These are phyloP conservation scores for Hanseniaspora singularis DNA, from an alignment of 805 yeast genomes.

Conservation along the genomic window DNA sequence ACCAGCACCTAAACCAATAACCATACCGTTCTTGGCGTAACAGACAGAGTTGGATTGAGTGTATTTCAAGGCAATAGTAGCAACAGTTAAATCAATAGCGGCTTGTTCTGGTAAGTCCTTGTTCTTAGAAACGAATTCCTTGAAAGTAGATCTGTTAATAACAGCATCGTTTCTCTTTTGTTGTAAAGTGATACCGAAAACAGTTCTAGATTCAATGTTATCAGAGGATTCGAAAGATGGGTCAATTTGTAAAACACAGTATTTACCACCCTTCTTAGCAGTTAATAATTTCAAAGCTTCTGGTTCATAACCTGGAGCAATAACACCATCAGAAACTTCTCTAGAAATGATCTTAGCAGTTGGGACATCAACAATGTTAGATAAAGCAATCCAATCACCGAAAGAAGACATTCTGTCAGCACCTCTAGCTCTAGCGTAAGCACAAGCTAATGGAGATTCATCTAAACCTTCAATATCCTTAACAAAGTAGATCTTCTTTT, in stretches of 20 bases:
- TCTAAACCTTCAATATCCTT: conserved; percentile 88
- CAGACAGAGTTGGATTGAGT: conserved; percentile 98
- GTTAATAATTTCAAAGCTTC: conserved; percentile 82
- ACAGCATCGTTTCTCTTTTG: conserved; percentile 98
- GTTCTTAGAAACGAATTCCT: conserved; percentile 80
- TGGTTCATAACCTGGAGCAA: conserved; percentile 91
- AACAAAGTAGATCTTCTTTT: conserved; percentile 91
- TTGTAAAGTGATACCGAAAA: conserved; percentile 87
- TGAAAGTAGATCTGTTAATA: conserved; percentile 78
- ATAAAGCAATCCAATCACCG: conserved; percentile 95
- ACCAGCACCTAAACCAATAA: conserved; percentile 97
- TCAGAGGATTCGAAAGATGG: conserved; percentile 80
- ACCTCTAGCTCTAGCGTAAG: conserved; percentile 98
- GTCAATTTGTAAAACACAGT: conserved; percentile 91
- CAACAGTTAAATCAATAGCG: conserved; percentile 83
- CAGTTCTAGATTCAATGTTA: conserved; percentile 76
- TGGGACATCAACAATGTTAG: conserved; percentile 90
- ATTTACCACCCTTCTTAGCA: conserved; percentile 94
- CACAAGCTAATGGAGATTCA: conserved; percentile 71
- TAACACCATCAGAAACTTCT: conserved; percentile 97
- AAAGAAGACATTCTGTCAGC: conserved; percentile 99
- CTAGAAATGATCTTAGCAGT: conserved; percentile 94
- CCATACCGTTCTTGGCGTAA: conserved; percentile 98
- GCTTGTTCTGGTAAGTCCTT: conserved; percentile 86
- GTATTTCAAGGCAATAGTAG: conserved; percentile 92